phyloP scores from a whole-genome alignment of 345 rosid genomes.

The Dovyalis caffra region DNA sequence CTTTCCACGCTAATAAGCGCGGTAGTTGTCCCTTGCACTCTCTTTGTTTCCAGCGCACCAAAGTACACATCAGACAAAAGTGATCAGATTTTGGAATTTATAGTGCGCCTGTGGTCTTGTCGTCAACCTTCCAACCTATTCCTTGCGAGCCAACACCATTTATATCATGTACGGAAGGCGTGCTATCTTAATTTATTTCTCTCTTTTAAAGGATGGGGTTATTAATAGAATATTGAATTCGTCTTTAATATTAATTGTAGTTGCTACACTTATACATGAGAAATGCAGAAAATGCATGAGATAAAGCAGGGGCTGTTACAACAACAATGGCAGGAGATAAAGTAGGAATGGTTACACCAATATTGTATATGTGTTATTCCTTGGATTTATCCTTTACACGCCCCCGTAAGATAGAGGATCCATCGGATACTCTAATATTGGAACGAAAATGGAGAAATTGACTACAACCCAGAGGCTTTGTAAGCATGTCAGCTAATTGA shows the following conservation, averaged over 20 bases:
- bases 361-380: too few relatives aligned
- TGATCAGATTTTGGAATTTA: background rate
- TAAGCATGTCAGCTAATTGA: background rate
- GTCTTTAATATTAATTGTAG: too few relatives aligned
- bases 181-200: background rate
- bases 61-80: background rate
- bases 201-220: background rate
- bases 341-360: too few relatives aligned
- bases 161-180: background rate
- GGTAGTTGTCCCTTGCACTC: background rate
- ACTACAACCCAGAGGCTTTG: background rate
- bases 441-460: background rate
- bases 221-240: too few relatives aligned
- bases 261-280: too few relatives aligned
- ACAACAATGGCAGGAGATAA: too few relatives aligned
- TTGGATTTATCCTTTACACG: background rate
- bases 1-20: conserved; percentile 2
- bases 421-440: background rate
- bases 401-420: background rate
- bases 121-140: conserved; percentile 4
- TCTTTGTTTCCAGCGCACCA: background rate
- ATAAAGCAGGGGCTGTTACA: too few relatives aligned
- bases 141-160: background rate
- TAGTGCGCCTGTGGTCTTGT: background rate
- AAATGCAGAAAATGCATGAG: too few relatives aligned